Evolutionary conservation across 2,329 filamentous ascomycete species (phyloP), one percentile per base, ranked within the genome.

Genomic region (Verticillium isaacii): DNA sequence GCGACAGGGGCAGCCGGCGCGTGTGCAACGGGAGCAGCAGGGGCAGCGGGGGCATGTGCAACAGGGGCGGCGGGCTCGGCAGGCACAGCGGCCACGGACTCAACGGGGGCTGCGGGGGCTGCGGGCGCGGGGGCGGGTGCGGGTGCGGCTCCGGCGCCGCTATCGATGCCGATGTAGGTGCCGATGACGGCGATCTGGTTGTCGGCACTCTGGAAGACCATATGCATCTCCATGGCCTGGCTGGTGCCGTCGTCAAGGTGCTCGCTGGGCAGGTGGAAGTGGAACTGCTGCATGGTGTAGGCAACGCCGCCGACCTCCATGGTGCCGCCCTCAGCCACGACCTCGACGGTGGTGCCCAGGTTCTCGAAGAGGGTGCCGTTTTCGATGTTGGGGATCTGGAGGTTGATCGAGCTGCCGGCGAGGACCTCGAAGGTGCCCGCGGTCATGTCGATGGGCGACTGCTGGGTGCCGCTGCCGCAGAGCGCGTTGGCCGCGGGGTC

Each of bases 261-360:
- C 68, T 83, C 80, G 64, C 75, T 78, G 8, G 80, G 80, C 57
- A 81, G 73, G 61, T 83, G 80, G 70, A 81, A 82, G 67, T 83
- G 80, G 70, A 82, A 81, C 68, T 82, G 79, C 62, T 77, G 64
- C 23, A 81, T 69, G 34, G 73, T 69, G 60, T 76, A 81, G 17
- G 68, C 66, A 58, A 68, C 70, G 45, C 71, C 75, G 56, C 71
- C 71, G 17, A 78, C 66, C 8, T 68, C 66, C 41, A 78, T 70
- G 1, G 68, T 70, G 58, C 74, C 75, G 2, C 75, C 75, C 25
- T 58, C 57, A 61, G 81, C 80, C 34, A 85, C 73, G 61, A 85
- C 78, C 73, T 86, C 81, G 59, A 87, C 77, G 0, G 83, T 86
- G 32, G 82, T 82, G 56, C 83, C 84, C 12, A 85, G 75, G 70